Evolutionary conservation across 495 filamentous ascomycete species (phyloP).

Genomic region (Podospora comata): DNA sequence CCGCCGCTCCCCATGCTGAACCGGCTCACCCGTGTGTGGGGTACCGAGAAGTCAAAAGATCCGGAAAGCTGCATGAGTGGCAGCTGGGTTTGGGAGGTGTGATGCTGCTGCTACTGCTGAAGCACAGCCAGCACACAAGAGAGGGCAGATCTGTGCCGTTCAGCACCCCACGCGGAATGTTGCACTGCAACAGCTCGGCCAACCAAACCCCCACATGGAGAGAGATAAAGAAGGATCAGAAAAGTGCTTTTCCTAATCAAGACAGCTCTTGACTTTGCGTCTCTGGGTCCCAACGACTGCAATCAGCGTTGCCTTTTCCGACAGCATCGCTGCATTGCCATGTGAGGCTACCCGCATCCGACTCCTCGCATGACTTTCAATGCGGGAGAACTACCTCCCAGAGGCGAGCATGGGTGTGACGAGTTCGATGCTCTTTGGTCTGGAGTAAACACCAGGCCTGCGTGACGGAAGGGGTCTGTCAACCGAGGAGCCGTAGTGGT

Average conservation of each 20-base stretch:
- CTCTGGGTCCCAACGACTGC: neutral
- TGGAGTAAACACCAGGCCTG: slow-evolving; percentile 43
- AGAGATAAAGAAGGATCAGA: slow-evolving; percentile 1
- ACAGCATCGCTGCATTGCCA: slow-evolving; percentile 2
- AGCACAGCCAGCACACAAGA: neutral
- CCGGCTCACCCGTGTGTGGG: slow-evolving; percentile 13
- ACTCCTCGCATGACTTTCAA: neutral
- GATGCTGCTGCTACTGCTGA: neutral
- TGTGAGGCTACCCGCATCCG: neutral
- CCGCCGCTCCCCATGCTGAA: slow-evolving; percentile 7
- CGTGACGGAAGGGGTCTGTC: slow-evolving; percentile 47
- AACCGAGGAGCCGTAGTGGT: slow-evolving; percentile 35
- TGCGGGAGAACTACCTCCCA: slow-evolving; percentile 33
- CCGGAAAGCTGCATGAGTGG: neutral
- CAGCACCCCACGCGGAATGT: slow-evolving; percentile 1
- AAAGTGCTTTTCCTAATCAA: neutral
- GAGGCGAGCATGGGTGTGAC: slow-evolving; percentile 44
- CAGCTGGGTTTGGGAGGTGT: neutral
- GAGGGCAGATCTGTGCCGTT: neutral
- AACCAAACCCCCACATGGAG: neutral
- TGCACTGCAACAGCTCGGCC: neutral
- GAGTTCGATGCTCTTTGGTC: slow-evolving; percentile 51
- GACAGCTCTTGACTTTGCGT: neutral
- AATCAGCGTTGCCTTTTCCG: slow-evolving; percentile 1
- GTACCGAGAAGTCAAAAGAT: slow-evolving; percentile 1